Evolutionary conservation across 1,139 yeast genomes (phyloP).

Genomic region (Diutina mesorugosa): DNA sequence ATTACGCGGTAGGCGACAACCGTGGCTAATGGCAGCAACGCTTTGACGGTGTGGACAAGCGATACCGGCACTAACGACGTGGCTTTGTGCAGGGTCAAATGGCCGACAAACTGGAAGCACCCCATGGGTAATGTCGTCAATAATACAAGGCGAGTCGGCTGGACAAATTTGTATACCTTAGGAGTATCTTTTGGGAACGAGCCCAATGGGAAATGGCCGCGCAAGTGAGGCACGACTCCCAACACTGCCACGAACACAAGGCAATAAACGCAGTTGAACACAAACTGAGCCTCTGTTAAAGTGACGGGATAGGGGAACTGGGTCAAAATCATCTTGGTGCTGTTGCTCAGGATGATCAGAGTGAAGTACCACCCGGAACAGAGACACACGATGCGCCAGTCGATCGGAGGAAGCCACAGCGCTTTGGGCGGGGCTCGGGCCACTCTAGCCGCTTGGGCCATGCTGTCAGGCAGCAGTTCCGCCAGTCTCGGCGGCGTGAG

Average conservation of each 20-base stretch:
- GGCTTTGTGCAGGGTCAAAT: conserved; percentile 79
- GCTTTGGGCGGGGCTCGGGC: neutral
- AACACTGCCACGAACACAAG: conserved; percentile 15
- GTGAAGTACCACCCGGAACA: conserved; percentile 71
- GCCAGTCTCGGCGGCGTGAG: conserved; percentile 3
- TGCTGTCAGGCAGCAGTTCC: conserved; percentile 24
- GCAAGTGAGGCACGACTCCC: conserved; percentile 3
- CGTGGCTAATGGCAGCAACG: conserved; percentile 77
- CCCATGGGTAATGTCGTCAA: conserved; percentile 86
- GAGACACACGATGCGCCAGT: conserved; percentile 20
- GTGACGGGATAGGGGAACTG: conserved; percentile 70
- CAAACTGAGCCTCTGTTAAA: conserved; percentile 73
- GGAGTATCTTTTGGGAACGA: conserved; percentile 31
- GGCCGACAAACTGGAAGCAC: conserved; percentile 80
- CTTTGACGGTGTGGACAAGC: conserved; percentile 83
- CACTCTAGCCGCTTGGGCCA: neutral
- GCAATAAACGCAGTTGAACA: conserved; percentile 49
- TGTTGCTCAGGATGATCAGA: conserved; percentile 72
- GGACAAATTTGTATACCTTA: conserved; percentile 23
- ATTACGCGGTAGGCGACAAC: conserved; percentile 63
- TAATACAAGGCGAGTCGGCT: conserved; percentile 43
- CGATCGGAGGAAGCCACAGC: conserved; percentile 14
- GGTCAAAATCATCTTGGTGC: conserved; percentile 63
- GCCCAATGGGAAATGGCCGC: conserved; percentile 38
- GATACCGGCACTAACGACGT: conserved; percentile 83